These are phyloP conservation scores for Ogataea chonburiensis DNA, from an alignment of 805 yeast species.

Conservation along the genomic window DNA sequence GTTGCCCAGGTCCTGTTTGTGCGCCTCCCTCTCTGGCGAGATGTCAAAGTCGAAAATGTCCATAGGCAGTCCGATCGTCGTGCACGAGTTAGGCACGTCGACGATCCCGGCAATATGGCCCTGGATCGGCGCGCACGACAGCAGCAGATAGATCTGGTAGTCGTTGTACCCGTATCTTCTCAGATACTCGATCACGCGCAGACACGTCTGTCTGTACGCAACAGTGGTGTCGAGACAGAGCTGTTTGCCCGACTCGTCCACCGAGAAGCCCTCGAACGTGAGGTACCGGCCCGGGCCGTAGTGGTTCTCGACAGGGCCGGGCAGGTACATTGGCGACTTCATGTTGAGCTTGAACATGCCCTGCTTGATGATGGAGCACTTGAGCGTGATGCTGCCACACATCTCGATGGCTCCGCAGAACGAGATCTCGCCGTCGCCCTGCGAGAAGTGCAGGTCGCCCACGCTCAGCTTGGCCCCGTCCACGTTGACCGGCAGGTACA, in stretches of 20 bases:
- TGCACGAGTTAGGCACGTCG: slow-evolving; percentile 52
- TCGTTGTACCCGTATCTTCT: slow-evolving; percentile 50
- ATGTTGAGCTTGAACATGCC: slow-evolving; percentile 42
- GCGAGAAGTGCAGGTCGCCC: slow-evolving; percentile 52
- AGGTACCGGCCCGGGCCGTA: slow-evolving; percentile 49
- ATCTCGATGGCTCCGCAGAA: slow-evolving; percentile 56
- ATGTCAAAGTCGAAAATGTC: slow-evolving; percentile 52
- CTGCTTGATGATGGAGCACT: slow-evolving; percentile 40
- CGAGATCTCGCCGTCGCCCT: slow-evolving; percentile 54
- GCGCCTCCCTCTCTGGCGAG: slow-evolving; percentile 37
- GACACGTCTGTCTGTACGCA: slow-evolving; percentile 51
- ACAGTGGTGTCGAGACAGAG: slow-evolving; percentile 46
- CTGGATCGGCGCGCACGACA: slow-evolving; percentile 49
- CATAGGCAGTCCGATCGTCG: slow-evolving; percentile 50
- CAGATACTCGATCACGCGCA: slow-evolving; percentile 49
- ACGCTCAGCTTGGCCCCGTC: slow-evolving; percentile 47
- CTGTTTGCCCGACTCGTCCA: slow-evolving; percentile 48
- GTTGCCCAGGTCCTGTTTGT: slow-evolving; percentile 34
- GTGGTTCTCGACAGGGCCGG: slow-evolving; percentile 48
- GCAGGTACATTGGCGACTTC: slow-evolving; percentile 47
- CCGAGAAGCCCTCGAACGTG: slow-evolving; percentile 54
- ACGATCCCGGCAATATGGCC: slow-evolving; percentile 54
- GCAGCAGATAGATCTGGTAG: slow-evolving; percentile 46
- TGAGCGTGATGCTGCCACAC: slow-evolving; percentile 47
- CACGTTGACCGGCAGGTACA: slow-evolving; percentile 47